phyloP scores from a whole-genome alignment of 768 basidiomycete genomes.

The Naganishia randhawae region DNA sequence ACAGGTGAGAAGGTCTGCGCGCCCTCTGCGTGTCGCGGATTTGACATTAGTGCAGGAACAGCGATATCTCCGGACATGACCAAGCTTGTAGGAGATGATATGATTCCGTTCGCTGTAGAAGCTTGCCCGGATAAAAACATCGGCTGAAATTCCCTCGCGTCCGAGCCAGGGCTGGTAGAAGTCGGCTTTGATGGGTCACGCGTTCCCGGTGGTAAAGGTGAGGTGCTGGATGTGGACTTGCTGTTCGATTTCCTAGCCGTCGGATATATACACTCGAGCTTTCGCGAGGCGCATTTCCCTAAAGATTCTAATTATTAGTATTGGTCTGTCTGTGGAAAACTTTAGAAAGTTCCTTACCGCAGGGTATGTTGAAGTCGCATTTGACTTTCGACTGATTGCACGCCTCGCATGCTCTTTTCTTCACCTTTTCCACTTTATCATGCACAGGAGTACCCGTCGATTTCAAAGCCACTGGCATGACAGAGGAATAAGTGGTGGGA shows the following conservation, averaged over 20 bases:
- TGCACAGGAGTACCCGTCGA: slow-evolving; percentile 21
- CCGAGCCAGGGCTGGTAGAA: background rate
- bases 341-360: slow-evolving; percentile 29
- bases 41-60: background rate
- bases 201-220: background rate
- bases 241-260: slow-evolving; percentile 8
- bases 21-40: background rate
- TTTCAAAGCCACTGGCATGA: slow-evolving; percentile 27
- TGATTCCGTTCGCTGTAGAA: background rate
- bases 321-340: background rate
- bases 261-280: slow-evolving; percentile 19
- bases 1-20: background rate
- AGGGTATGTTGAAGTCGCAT: slow-evolving; percentile 47
- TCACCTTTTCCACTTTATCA: slow-evolving; percentile 28
- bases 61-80: background rate
- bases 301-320: background rate
- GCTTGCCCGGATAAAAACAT: background rate
- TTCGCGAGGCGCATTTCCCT: slow-evolving; percentile 26
- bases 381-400: slow-evolving; percentile 49
- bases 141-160: background rate
- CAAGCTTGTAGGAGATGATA: background rate
- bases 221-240: slow-evolving; percentile 1
- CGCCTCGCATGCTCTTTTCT: slow-evolving; percentile 49
- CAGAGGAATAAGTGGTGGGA: slow-evolving; percentile 3
- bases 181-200: background rate